Evolutionary conservation across 352 stramenopile species (phyloP), one percentile per base, ranked within the genome.

Genomic region (Phytophthora uliginosa): DNA sequence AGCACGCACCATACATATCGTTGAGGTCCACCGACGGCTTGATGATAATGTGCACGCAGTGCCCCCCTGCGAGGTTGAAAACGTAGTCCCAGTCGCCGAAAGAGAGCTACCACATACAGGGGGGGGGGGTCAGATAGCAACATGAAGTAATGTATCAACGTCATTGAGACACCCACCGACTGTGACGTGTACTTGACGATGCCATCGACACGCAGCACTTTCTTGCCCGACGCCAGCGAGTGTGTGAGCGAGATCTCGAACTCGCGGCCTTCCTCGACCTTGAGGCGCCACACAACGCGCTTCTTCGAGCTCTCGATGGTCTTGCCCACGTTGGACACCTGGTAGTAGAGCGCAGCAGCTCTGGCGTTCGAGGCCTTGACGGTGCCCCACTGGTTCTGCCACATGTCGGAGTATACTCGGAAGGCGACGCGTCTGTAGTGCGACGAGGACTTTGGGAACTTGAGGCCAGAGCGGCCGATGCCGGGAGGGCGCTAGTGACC

Each of bases 51-150:
- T 95, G 88, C 2, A 95, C 76, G 50, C 90, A 89, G 75, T 95
- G 88, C 17, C 85, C 88, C 18, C 88, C 88, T n/a, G 83, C 68
- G 15, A 95, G 70, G 64, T 94, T 95, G 69, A 95, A 94, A 20
- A 94, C 87, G 62, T 95, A 90, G 74, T 95, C 88, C 88, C 88
- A 95, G 77, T 95, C 88, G 10, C 86, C 86, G 69, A 94, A 94
- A 26, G 84, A 91, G 54, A 94, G 81, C 83, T 91, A 38, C 24
- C 31, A 60, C 2, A 0, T 6, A 28, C 20, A 40, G 26, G 42
- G 33, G 26, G 26, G 24, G 28, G 28, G 28, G 28, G 34, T 15
- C 10, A 40, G 34, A 5, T 40, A 15, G 8, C 34, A 40, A 15
- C 9, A 40, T 40, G 4, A 40, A 40, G 34, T 17, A 15, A 15